Conservation (phyloP, 306 rosid genomes). For the Medicago lupulina region DNA sequence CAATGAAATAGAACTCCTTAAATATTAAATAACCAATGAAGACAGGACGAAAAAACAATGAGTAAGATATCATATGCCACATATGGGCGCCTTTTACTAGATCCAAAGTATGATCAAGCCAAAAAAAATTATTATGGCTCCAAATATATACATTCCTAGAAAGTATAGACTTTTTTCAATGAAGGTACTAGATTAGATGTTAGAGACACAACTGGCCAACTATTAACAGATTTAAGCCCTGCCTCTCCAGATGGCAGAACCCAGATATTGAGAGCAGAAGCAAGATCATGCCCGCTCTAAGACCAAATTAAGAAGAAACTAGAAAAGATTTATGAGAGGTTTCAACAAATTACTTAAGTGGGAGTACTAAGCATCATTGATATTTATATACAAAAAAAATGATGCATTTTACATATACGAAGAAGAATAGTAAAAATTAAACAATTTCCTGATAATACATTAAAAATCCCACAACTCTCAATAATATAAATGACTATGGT, state of each 20-base stretch:
- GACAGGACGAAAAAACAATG: not conserved
- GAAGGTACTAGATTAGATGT: too few relatives aligned
- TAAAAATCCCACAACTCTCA: not conserved
- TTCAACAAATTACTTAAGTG: not conserved
- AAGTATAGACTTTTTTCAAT: too few relatives aligned
- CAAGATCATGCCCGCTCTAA: too few relatives aligned
- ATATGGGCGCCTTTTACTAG: too few relatives aligned
- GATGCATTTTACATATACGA: slow-evolving; percentile 4
- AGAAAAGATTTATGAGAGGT: slow-evolving; percentile 5
- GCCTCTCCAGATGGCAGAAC: too few relatives aligned
- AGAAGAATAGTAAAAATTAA: not conserved
- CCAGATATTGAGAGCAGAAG: too few relatives aligned
- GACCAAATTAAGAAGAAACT: slow-evolving; percentile 10
- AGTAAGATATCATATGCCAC: not conserved
- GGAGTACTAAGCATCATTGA: not conserved
- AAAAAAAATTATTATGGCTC: too few relatives aligned
- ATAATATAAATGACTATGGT: not conserved
- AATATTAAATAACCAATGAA: not conserved
- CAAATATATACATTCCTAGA: too few relatives aligned
- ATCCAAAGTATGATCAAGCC: not conserved
- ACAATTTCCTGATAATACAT: not conserved
- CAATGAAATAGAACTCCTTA: not conserved
- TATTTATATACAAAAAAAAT: not conserved
- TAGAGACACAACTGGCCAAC: too few relatives aligned
- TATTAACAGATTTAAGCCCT: too few relatives aligned